A percentile compares a stretch with the other conserved stretches of the same genome.
These are phyloP conservation scores for Neurospora sp. DNA, from an alignment of 495 filamentous ascomycete species.

Conservation along the genomic window DNA sequence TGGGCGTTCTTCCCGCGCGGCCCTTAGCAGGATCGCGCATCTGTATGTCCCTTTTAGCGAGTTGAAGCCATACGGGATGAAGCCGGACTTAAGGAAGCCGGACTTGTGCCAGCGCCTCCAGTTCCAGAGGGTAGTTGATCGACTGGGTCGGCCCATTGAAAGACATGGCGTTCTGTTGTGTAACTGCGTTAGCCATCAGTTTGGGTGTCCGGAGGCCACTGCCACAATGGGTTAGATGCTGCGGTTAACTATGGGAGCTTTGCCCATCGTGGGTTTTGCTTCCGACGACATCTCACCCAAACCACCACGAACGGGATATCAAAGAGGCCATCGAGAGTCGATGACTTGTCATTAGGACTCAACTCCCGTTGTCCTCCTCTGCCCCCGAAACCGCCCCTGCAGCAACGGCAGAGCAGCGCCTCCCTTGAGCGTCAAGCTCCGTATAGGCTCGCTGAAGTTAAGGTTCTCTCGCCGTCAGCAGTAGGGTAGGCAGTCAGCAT, in stretches of 20 bases:
- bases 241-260: background rate
- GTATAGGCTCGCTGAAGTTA: background rate
- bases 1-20: background rate
- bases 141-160: background rate
- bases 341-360: background rate
- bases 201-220: background rate
- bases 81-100: background rate
- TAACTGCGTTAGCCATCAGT: background rate
- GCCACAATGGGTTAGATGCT: background rate
- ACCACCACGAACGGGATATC: background rate
- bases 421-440: background rate
- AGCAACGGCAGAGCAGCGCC: background rate
- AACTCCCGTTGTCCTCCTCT: background rate
- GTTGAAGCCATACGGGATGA: background rate
- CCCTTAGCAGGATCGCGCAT: background rate
- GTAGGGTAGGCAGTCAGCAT: background rate
- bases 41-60: background rate
- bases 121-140: background rate
- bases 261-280: background rate
- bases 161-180: background rate
- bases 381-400: background rate
- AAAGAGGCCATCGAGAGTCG: background rate
- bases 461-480: background rate
- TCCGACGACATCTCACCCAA: background rate
- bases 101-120: background rate